Evolutionary conservation across 106 monocot genomes (phyloP), one percentile per base, ranked within the genome.

Genomic region (Phalaenopsis aphrodite): DNA sequence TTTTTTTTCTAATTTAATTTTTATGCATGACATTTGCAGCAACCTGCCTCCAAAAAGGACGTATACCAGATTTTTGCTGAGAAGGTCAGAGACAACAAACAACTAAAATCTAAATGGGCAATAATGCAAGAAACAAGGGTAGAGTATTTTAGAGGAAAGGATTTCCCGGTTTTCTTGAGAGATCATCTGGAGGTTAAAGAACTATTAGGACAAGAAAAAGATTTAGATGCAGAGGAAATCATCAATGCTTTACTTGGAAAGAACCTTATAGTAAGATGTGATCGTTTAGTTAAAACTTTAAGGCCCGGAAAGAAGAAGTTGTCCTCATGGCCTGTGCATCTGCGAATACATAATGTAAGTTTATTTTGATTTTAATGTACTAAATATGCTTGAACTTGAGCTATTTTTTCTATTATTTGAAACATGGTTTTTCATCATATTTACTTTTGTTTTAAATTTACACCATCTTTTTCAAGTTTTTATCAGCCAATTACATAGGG

Each of bases 81-180:
- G 85, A 98, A 98, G 85, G 98, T 98, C 75, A 92, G 98, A 79
- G 98, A 98, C 80, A 98, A 98, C 78, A 98, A 98, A 75, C 89
- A 94, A 56, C 88, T 98, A 68, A 90, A 94, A 87, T 98, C 98
- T 4, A 92, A 94, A 87, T 98, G 98, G 98, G 98, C 98, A 79
- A 88, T 98, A 75, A 87, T 98, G 90, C 98, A 94, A 88, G 98
- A 98, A 83, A 89, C 98, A 75, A 84, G 98, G 64, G 92, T 98
- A 57, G 98, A 98, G 81, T 98, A 98, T 80, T 98, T 98, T 73
- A 90, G 98, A 86, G 98, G 94, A 23, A 98, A 94, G 77, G 98
- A 94, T 72, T 91, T 98, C 61, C 82, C 81, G 49, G 72, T 75
- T n/a, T 98, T 98, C 79, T 79, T 98, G 72, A 88, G 61, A 80